Evolutionary conservation across 257 asterid species (phyloP).

Genomic region (Schizonepeta tenuifolia): DNA sequence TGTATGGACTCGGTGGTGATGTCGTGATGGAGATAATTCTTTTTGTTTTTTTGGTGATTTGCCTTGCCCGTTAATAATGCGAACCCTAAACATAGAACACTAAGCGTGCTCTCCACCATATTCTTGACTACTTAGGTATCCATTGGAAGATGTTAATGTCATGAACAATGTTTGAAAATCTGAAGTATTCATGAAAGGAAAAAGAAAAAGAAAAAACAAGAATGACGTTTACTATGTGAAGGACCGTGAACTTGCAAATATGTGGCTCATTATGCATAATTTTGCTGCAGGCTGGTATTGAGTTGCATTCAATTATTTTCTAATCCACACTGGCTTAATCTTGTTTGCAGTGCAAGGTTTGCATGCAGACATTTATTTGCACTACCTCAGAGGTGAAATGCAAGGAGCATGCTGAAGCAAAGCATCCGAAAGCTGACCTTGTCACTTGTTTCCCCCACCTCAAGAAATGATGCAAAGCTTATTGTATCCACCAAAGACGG

Average conservation of each 20-base stretch:
- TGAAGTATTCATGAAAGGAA: background rate
- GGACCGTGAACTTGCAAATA: background rate
- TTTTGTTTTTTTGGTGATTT: no score
- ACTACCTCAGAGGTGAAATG: conserved; percentile 94
- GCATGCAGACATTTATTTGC: conserved; percentile 78
- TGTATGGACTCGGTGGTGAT: background rate
- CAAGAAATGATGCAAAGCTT: conserved; percentile 46
- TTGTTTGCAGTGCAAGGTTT: conserved; percentile 58
- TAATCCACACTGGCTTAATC: background rate
- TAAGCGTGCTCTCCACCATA: background rate
- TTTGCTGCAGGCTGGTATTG: background rate
- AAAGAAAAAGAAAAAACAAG: background rate
- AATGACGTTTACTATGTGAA: background rate
- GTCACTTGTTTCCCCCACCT: conserved; percentile 78
- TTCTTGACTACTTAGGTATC: background rate
- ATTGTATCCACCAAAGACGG: background rate
- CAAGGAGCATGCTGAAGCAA: conserved; percentile 94
- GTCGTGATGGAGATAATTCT: no score
- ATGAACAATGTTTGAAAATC: background rate
- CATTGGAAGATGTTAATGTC: background rate
- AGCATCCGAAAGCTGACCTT: conserved; percentile 82
- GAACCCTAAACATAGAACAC: background rate
- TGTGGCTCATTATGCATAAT: background rate
- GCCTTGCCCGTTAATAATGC: background rate
- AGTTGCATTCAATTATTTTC: background rate